phyloP scores from a whole-genome alignment of 1,284 basidiomycete species.

The Rhodotorula sp. region DNA sequence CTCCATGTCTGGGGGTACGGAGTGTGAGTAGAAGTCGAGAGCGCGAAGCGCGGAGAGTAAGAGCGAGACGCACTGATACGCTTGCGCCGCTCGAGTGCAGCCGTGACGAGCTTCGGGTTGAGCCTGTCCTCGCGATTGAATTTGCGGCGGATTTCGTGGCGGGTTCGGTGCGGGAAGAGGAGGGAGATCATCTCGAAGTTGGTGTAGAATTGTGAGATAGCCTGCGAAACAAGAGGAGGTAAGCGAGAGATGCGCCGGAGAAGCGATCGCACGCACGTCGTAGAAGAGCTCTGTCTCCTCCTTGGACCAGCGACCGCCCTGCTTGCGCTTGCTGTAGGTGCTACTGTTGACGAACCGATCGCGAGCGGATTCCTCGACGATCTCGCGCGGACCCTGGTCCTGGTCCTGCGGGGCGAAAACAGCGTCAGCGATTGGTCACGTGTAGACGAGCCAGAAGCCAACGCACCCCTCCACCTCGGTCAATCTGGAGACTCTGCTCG shows the following conservation, averaged over 20 bases:
- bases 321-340: constrained; percentile 55
- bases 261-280: constrained; percentile 56
- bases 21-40: neutral
- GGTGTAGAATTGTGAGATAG: constrained; percentile 79
- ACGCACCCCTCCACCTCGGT: constrained; percentile 51
- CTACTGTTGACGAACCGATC: constrained; percentile 60
- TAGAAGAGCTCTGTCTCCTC: constrained; percentile 84
- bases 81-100: constrained; percentile 41
- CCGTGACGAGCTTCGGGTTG: constrained; percentile 55
- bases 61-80: constrained; percentile 27
- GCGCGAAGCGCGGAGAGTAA: neutral
- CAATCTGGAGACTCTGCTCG: constrained; percentile 72
- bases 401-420: neutral
- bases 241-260: neutral
- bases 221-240: constrained; percentile 53
- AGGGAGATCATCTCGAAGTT: constrained; percentile 88
- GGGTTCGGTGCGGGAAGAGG: constrained; percentile 76
- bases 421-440: constrained; percentile 39
- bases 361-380: constrained; percentile 33
- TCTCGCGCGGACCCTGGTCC: constrained; percentile 21
- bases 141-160: constrained; percentile 85
- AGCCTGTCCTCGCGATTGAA: constrained; percentile 82
- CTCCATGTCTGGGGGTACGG: constrained; percentile 24
- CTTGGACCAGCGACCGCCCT: constrained; percentile 71
- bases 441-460: neutral